A percentile compares a stretch with the other conserved stretches of the same genome.
Evolutionary conservation across 176 grass and related monocot species (phyloP).

Genomic region (Cocos nucifera): DNA sequence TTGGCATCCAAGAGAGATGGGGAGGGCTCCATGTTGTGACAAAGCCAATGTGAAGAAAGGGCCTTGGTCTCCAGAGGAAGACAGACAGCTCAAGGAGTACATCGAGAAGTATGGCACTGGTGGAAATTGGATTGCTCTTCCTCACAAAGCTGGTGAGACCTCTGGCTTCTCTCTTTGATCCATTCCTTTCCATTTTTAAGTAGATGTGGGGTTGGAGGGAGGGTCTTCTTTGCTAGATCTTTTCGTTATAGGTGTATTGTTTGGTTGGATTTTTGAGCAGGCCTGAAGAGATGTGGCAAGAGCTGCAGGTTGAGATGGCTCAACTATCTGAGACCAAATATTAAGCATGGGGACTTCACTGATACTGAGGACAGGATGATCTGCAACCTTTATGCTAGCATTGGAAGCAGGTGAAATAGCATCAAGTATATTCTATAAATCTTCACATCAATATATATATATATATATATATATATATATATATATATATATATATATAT

Average conservation of each 20-base stretch:
- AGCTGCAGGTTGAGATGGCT: conserved; percentile 53
- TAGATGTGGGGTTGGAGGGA: too few species aligned
- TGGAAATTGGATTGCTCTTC: conserved; percentile 60
- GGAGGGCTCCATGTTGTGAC: conserved; percentile 72
- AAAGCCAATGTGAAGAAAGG: conserved; percentile 77
- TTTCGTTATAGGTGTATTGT: neutral
- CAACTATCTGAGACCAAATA: conserved; percentile 55
- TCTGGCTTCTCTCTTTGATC: too few species aligned
- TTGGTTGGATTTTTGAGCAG: conserved; percentile 4
- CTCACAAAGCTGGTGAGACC: conserved; percentile 48
- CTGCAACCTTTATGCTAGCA: conserved; percentile 51
- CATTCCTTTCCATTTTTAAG: too few species aligned
- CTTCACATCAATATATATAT: too few species aligned
- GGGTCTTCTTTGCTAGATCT: neutral
- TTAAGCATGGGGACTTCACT: conserved; percentile 58
- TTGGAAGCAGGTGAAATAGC: conserved; percentile 51
- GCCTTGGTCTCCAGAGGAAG: conserved; percentile 77
- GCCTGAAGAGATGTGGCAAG: conserved; percentile 51
- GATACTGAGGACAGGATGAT: conserved; percentile 50
- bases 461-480: too few species aligned
- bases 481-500: too few species aligned
- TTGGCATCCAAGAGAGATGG: conserved; percentile 22
- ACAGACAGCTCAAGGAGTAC: conserved; percentile 68
- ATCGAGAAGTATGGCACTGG: conserved; percentile 56
- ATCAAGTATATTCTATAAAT: too few species aligned